Evolutionary conservation across 805 yeast genomes (phyloP).

Genomic region (Clavispora carvajalis): DNA sequence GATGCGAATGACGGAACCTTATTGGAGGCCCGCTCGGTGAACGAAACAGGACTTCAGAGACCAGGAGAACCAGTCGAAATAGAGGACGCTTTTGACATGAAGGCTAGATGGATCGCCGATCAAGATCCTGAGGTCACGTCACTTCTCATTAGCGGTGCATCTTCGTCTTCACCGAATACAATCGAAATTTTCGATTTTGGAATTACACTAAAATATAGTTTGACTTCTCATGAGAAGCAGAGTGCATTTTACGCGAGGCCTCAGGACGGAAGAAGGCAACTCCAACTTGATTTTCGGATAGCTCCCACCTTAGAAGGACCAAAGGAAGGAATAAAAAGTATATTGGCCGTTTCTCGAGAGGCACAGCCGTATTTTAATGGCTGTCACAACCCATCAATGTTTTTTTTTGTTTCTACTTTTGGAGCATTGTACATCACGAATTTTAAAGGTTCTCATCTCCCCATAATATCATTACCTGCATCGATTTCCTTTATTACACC

Average conservation of each 20-base stretch:
- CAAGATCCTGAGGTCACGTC: constrained; percentile 77
- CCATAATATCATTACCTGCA: constrained; percentile 59
- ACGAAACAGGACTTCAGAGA: constrained; percentile 58
- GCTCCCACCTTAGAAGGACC: constrained; percentile 11
- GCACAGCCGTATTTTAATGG: constrained; percentile 75
- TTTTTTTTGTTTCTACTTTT: constrained; percentile 53
- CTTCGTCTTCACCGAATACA: constrained; percentile 28
- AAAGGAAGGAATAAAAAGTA: constrained; percentile 21
- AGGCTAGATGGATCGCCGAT: constrained; percentile 73
- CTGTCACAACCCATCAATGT: constrained; percentile 65
- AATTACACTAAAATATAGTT: constrained; percentile 66
- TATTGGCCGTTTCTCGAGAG: constrained; percentile 29
- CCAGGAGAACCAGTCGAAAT: constrained; percentile 28
- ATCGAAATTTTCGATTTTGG: constrained; percentile 67
- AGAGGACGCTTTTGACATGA: constrained; percentile 6
- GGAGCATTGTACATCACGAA: constrained; percentile 51
- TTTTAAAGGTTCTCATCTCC: constrained; percentile 5
- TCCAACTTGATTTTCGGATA: constrained; percentile 22
- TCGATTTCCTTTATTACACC: constrained; percentile 77
- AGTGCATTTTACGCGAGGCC: constrained; percentile 65
- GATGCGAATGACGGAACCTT: constrained; percentile 74
- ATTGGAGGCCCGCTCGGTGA: constrained; percentile 67
- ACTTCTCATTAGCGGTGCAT: constrained; percentile 66
- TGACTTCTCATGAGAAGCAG: constrained; percentile 83
- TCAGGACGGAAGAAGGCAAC: constrained; percentile 36